phyloP scores from a whole-genome alignment of 768 basidiomycete genomes.

The Daedaleopsis nitida region DNA sequence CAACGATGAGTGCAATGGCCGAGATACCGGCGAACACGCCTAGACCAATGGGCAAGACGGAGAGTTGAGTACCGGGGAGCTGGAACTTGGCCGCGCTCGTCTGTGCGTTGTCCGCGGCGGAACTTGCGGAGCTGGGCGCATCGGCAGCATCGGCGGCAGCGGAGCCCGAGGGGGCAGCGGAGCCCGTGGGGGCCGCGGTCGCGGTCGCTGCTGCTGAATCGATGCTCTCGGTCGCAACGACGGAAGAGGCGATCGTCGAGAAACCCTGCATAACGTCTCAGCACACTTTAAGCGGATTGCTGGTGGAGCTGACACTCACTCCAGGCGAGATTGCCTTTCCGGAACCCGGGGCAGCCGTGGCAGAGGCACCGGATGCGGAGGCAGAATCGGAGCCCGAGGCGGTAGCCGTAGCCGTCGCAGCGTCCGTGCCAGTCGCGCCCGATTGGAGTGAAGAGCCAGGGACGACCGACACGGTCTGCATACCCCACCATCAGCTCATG shows the following conservation, averaged over 20 bases:
- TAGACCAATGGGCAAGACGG: conserved; percentile 81
- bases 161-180: too few relatives aligned
- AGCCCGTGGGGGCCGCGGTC: conserved; percentile 3
- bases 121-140: conserved; percentile 18
- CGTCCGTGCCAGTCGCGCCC: conserved; percentile 17
- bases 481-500: not conserved
- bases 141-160: conserved; percentile 39
- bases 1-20: conserved; percentile 77
- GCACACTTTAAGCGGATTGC: not conserved
- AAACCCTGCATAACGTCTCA: conserved; percentile 4
- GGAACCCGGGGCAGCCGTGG: conserved; percentile 3
- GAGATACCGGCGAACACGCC: conserved; percentile 86
- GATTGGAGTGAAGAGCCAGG: conserved; percentile 14
- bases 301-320: not conserved
- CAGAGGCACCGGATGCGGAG: conserved; percentile 17
- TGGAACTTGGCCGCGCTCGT: conserved; percentile 45
- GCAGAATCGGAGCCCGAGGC: conserved; percentile 9
- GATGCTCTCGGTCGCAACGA: conserved; percentile 6
- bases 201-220: conserved; percentile 15
- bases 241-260: conserved; percentile 13
- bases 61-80: conserved; percentile 72
- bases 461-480: not conserved
- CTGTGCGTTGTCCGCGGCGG: conserved; percentile 34
- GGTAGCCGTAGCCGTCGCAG: conserved; percentile 23
- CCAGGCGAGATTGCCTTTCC: conserved; percentile 17